phyloP scores from a whole-genome alignment of 2,329 filamentous ascomycete genomes.

The Alternaria incomplexa region DNA sequence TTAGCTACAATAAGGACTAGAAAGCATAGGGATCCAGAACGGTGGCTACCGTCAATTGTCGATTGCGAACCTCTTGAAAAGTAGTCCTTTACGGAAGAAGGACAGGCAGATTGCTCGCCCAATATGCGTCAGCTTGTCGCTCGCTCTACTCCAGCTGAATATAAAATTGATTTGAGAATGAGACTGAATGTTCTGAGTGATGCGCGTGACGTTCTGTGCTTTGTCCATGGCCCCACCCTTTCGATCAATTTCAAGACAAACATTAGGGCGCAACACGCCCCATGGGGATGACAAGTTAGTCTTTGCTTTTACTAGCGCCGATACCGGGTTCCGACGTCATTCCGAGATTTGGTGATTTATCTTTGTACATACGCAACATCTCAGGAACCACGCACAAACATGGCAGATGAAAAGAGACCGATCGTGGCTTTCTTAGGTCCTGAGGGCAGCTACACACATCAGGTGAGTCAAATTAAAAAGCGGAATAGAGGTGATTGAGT shows the following conservation, averaged over 20 bases:
- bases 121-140: constrained; percentile 35
- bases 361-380: neutral
- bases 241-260: neutral
- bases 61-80: constrained; percentile 33
- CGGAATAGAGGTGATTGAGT: neutral
- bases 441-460: constrained; percentile 71
- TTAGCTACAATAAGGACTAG: constrained; percentile 18
- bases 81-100: constrained; percentile 28
- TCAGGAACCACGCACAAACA: neutral
- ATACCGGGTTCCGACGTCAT: constrained; percentile 15
- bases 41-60: constrained; percentile 36
- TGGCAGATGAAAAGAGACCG: constrained; percentile 22
- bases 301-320: constrained; percentile 6
- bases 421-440: constrained; percentile 67
- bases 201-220: neutral
- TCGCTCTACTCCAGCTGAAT: constrained; percentile 39
- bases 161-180: constrained; percentile 4
- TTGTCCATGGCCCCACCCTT: neutral
- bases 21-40: constrained; percentile 18
- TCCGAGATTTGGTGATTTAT: constrained; percentile 3
- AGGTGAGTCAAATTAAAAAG: constrained; percentile 54
- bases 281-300: neutral
- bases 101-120: constrained; percentile 31
- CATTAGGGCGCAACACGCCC: neutral
- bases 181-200: neutral